Base-by-base conservation (phyloP, 108 stramenopile genomes). In the Nitzschia putrida region DNA sequence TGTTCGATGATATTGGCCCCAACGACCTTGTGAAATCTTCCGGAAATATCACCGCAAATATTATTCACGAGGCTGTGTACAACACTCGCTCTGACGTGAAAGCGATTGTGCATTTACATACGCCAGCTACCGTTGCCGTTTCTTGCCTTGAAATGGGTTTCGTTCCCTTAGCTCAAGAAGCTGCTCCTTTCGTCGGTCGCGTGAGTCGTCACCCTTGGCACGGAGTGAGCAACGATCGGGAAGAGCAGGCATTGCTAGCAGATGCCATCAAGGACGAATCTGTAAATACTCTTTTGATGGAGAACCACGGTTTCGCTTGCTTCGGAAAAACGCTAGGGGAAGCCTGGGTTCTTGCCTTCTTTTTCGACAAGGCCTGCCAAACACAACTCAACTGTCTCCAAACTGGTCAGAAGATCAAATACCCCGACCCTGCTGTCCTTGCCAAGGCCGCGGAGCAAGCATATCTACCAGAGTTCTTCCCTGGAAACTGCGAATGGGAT, bases 21-120 rank as follows among this genome's bases (percentile, higher is more conserved):
- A 63, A 76, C 47, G 87, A 88, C 59, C 67, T 88, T 11, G 80
- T 83, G 0, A 68, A 78, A 25, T 74, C 67, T 61, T 81, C 80
- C 14, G 53, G 67, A 20, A 88, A 88, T 53, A 63, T 81, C 20
- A 88, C 87, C 6, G 87, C 84, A 37, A 74, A 88, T 45, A 77
- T 88, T 8, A 88, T 88, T 47, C 87, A 88, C 66, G 83, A 83
- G 49, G 87, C 87, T 20, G 61, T 88, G 20, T 88, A 88, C 69
- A 68, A 54, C 21, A 60, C 71, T 34, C 66, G 84, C 11, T 68
- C 74, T 20, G 84, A 88, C 56, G 57, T 85, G 61, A 83, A 83
- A 68, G 87, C 87, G 13, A 81, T 88, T 34, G 71, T 88, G 11
- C 87, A 88, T 71, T 64, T 83, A 25, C 87, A 88, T 44, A 88